Base-by-base conservation (phyloP, 257 asterid species). In the Nemophila menziesii region DNA sequence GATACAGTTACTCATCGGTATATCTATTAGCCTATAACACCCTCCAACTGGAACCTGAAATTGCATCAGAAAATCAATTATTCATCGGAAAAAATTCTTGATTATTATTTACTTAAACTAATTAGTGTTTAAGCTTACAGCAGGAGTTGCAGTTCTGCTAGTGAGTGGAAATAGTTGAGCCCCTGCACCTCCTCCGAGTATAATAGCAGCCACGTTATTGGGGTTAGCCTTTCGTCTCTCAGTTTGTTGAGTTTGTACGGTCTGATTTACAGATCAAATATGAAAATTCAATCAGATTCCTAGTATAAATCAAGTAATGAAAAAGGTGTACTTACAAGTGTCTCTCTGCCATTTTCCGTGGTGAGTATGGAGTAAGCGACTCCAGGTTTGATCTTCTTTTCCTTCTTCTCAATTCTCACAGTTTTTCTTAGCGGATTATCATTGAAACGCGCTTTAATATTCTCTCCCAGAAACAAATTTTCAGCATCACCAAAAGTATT, bases 1-100 rank as follows among this genome's bases (percentile, higher is more conserved):
- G 51, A 86, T 69, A 63, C 97, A 86, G 63, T 86, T 86, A 80
- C 97, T 86, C 97, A 86, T 79, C 18, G 94, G 93, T 21, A 86
- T 75, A 63, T 86, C 97, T 11, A 86, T 82, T 43, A 86, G 75
- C 68, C 79, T 74, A 55, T 79, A 86, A 76, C 97, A 86, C 39
- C 97, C 97, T 20, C 97, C 97, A 37, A 86, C 71, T 0, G 97
- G 93, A 48, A 86, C 97, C 97, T 86, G 77, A 33, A 45, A 45
- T 42, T 33, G 46, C 19, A 47, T 50, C 21, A 48, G 45, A 44
- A 53, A 46, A 26, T 49, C 39, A 27, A 49, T 40, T 9, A 48
- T 54, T 39, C 34, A 45, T 29, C 33, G 5, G 6, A 26, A 26
- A 10, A 26, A 24, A 24, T 24, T 4, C 33, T 24, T 24, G 33